A percentile compares a stretch with the other conserved stretches of the same genome.
Conservation (phyloP, 2,329 filamentous ascomycete genomes). For the Colletotrichum sp. region DNA sequence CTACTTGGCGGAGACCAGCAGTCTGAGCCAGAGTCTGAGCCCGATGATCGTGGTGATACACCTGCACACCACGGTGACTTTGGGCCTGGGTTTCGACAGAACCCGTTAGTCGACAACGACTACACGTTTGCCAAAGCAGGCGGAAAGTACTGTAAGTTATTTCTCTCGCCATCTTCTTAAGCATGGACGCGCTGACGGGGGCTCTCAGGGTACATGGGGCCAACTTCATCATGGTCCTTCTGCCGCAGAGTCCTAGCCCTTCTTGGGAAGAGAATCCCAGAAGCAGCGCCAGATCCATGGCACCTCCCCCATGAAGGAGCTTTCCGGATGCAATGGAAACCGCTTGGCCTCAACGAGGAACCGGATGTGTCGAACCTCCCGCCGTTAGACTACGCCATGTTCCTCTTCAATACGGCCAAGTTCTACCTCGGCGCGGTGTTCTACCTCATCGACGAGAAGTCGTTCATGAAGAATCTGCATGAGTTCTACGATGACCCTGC, state of each 20-base stretch:
- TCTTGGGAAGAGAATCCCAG: constrained; percentile 34
- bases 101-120: constrained; percentile 35
- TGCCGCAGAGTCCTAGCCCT: constrained; percentile 36
- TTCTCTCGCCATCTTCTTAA: not conserved
- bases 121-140: constrained; percentile 34
- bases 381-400: constrained; percentile 26
- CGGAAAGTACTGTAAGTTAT: constrained; percentile 32
- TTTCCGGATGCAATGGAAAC: constrained; percentile 30
- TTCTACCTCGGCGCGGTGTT: constrained; percentile 28
- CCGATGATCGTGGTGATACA: not conserved
- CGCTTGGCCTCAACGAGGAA: constrained; percentile 26
- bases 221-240: constrained; percentile 40
- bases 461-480: constrained; percentile 22
- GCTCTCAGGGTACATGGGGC: constrained; percentile 36
- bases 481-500: constrained; percentile 27
- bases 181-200: not conserved
- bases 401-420: constrained; percentile 28
- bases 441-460: constrained; percentile 27
- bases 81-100: constrained; percentile 23
- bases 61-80: constrained; percentile 1
- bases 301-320: constrained; percentile 35
- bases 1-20: not conserved
- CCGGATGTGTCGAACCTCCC: constrained; percentile 31
- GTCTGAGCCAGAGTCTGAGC: constrained; percentile 5
- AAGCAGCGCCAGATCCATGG: constrained; percentile 35